Base-by-base conservation (phyloP, 2,329 filamentous ascomycete species). In the Talaromyces marneffei region DNA sequence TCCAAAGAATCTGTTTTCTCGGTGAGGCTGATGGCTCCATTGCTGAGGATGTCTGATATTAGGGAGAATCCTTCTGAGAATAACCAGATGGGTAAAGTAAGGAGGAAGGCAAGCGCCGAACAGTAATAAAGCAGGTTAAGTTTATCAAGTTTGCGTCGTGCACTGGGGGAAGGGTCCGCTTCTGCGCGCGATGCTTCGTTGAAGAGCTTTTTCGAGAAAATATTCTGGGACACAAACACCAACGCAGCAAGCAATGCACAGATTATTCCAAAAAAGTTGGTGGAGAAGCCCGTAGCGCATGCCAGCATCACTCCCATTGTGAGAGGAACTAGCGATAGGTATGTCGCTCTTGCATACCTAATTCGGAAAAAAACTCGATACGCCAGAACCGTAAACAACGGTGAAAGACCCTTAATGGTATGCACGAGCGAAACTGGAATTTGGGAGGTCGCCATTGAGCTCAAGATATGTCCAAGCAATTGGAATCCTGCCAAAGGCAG, bases 381-480 rank as follows among this genome's bases (percentile, higher is more conserved):
- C 57, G 94, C 94, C 60, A 96, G 76, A 44, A 99, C 94, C 0
- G 94, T 99, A 74, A 99, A 95, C 7, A 99, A 81, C 3, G 94
- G 94, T 2, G 93, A 97, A 27, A 99, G 85, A 7, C 94, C 94
- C 78, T 99, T 99, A 78, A 99, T 97, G 0, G 94, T 99, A 76
- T 99, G 94, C 3, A 99, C 94, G 37, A 99, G 83, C 6, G 94
- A 97, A 1, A 99, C 94, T 0, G 94, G 93, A 59, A 99, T 97
- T 73, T 92, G 90, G 56, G 91, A 89, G 33, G 93, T 99, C 29
- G 94, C 93, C 66, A 92, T 94, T 5, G 93, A 96, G 74, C 91
- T 96, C 48, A 97, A 81, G 42, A 99, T 89, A 75, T 99, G 94
- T 4, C 94, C 94, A 37, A 88, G 89, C 57, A 99, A 90, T 75